Evolutionary conservation across 805 yeast genomes (phyloP).

Genomic region (Metschnikowia corniflorae): DNA sequence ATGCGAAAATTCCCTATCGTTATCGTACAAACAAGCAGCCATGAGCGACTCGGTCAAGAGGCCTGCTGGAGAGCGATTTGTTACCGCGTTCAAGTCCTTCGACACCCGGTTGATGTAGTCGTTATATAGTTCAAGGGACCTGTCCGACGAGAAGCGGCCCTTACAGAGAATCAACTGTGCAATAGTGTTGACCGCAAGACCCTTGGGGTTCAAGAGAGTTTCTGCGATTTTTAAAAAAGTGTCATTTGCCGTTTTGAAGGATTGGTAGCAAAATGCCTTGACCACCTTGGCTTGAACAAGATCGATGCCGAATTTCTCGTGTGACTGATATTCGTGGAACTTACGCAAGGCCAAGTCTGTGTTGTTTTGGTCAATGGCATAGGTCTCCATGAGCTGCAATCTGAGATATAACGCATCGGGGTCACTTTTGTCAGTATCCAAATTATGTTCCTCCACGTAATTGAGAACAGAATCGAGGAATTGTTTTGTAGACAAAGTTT

Average conservation of each 20-base stretch:
- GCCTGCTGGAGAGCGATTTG: slow-evolving; percentile 40
- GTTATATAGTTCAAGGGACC: slow-evolving; percentile 44
- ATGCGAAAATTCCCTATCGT: slow-evolving; percentile 53
- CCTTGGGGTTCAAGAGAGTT: slow-evolving; percentile 26
- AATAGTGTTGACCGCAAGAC: slow-evolving; percentile 30
- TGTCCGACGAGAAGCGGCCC: slow-evolving; percentile 36
- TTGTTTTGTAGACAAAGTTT: not conserved
- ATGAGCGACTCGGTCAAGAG: slow-evolving; percentile 46
- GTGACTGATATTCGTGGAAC: slow-evolving; percentile 38
- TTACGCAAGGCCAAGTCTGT: slow-evolving; percentile 32
- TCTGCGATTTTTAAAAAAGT: slow-evolving; percentile 37
- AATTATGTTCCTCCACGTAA: slow-evolving; percentile 19
- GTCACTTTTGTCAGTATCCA: slow-evolving; percentile 23
- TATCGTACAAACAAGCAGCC: slow-evolving; percentile 38
- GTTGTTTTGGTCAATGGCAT: slow-evolving; percentile 30
- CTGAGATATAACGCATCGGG: slow-evolving; percentile 32
- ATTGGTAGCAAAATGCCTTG: slow-evolving; percentile 38
- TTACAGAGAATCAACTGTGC: slow-evolving; percentile 42
- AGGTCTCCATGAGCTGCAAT: slow-evolving; percentile 28
- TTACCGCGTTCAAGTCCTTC: slow-evolving; percentile 23
- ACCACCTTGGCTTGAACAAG: slow-evolving; percentile 40
- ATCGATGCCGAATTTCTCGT: slow-evolving; percentile 38
- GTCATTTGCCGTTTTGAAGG: slow-evolving; percentile 27
- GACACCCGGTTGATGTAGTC: slow-evolving; percentile 39
- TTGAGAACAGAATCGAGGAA: slow-evolving; percentile 15